Evolutionary conservation across 352 stramenopile species (phyloP), one percentile per base, ranked within the genome.

Genomic region (Elongisporangium anandrum): DNA sequence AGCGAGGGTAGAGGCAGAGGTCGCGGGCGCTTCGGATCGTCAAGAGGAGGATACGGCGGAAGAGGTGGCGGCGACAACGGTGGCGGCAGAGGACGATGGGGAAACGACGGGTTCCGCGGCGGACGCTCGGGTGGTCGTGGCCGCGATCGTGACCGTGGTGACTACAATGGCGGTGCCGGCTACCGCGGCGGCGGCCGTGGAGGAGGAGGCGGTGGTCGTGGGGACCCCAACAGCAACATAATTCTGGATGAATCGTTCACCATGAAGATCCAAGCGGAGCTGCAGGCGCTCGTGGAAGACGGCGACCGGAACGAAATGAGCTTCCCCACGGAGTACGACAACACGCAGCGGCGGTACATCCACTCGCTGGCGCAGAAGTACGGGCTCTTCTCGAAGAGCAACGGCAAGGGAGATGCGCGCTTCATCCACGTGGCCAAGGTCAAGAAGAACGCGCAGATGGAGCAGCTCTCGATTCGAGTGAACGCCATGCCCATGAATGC

Each of bases 371-470:
- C 78, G n/a, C 67, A 88, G 51, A 94, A 94, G 68, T 88, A 78
- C 59, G 81, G 80, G 8, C 63, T 94, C 10, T 92, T 92, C 64
- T 89, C 82, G 48, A 94, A 94, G 67, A 91, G 81, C 66, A 87
- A 78, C 10, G 85, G 85, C 45, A 90, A 88, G 60, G 70, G 66
- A 6, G 74, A 81, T 17, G 57, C 59, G 2, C 82, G 85, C 20
- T 92, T 90, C 62, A 79, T 92, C 53, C 81, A 91, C 64, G 79
- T 94, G 22, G 82, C 81, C 23, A 89, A 88, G 56, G 79, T 87
- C 22, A 92, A 92, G 70, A 91, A 88, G 66, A 94, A 89, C 58
- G 81, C 81, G 24, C 69, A 72, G n/a, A 90, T 90, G 83, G 50
- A 91, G 63, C 41, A 88, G 12, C 65, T 94, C 17, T 91, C 79